Evolutionary conservation across 441 rosid genomes (phyloP).

Genomic region (Arabidopsis hybrid): DNA sequence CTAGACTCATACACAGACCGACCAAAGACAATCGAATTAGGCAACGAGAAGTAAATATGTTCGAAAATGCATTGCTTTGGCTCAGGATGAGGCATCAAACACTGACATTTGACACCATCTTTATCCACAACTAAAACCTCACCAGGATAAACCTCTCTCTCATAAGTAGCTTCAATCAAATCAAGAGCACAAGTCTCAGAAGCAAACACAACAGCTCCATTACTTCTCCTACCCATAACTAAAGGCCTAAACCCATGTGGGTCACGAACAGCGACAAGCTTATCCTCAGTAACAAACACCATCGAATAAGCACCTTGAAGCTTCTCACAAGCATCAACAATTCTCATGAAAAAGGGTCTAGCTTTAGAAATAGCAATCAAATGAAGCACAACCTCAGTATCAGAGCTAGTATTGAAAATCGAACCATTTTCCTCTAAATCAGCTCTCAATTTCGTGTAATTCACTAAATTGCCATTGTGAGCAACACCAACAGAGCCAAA

Average conservation of each 20-base stretch:
- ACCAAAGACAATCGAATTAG: constrained; percentile 80
- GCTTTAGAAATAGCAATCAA: constrained; percentile 87
- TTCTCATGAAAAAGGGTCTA: constrained; percentile 79
- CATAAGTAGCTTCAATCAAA: constrained; percentile 87
- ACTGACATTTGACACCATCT: constrained; percentile 76
- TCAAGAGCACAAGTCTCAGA: constrained; percentile 95
- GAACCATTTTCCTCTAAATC: constrained; percentile 28
- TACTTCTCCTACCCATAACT: constrained; percentile 94
- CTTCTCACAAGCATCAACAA: constrained; percentile 89
- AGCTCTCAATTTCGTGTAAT: constrained; percentile 27
- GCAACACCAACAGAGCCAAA: constrained; percentile 29
- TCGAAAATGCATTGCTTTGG: constrained; percentile 91
- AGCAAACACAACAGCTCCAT: constrained; percentile 88
- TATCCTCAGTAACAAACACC: constrained; percentile 91
- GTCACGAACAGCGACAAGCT: constrained; percentile 89
- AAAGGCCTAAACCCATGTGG: constrained; percentile 87
- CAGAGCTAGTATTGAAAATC: constrained; percentile 29
- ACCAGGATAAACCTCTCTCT: constrained; percentile 85
- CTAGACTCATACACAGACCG: constrained; percentile 82
- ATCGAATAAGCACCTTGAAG: constrained; percentile 86
- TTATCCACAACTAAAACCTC: constrained; percentile 82
- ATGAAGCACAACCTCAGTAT: constrained; percentile 87
- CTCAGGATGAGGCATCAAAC: constrained; percentile 59
- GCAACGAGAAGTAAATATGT: constrained; percentile 84
- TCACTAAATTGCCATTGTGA: constrained; percentile 22